Evolutionary conservation across 1,284 basidiomycete species (phyloP), one percentile per base, ranked within the genome.

Genomic region (Sanghuangporus baumii): DNA sequence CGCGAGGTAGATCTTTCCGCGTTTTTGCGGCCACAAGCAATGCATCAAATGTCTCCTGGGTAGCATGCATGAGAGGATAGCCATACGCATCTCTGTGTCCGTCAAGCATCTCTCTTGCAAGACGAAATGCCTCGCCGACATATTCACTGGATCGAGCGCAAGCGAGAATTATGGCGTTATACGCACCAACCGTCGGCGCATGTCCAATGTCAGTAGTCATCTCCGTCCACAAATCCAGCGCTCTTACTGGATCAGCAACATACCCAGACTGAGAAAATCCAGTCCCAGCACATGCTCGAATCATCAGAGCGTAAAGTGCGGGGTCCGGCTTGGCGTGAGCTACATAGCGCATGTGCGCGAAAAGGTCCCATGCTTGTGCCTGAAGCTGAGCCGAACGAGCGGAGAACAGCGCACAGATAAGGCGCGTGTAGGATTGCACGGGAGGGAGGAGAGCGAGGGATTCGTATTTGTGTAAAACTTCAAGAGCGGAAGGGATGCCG

Each of bases 321-420:
- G 80, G 79, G 65, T 91, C 87, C 0, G 96, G 95, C 2, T 79
- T 76, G 0, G 94, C 87, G 71, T 99, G 94, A 0, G 96, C 93
- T 6, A 91, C 89, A 60, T 98, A 92, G 59, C 97, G 92, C 93
- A 98, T 97, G 73, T 98, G 95, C 2, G 91, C 79, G 73, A 94
- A 98, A 26, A 98, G 81, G 69, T 98, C 93, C 93, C 93, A 97
- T 0, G 92, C 94, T 64, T 92, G 86, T 0, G 89, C 87, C 47
- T 82, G 81, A 2, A 81, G 81, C 16, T 81, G 61, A 26, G 83
- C 74, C 36, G 79, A 74, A 57, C 75, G 70, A 3, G 77, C 75
- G n/a, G 78, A 78, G 66, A 89, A 81, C 36, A 93, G 84, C 23
- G 81, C 72, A 0, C 77, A 76, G 60, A 93, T 89, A 47, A 85